Percentiles rank a stretch among this genome's conserved stretches.
These are phyloP conservation scores for Coniochaeta sp. DNA, from an alignment of 2,329 filamentous ascomycete species.

Conservation along the genomic window DNA sequence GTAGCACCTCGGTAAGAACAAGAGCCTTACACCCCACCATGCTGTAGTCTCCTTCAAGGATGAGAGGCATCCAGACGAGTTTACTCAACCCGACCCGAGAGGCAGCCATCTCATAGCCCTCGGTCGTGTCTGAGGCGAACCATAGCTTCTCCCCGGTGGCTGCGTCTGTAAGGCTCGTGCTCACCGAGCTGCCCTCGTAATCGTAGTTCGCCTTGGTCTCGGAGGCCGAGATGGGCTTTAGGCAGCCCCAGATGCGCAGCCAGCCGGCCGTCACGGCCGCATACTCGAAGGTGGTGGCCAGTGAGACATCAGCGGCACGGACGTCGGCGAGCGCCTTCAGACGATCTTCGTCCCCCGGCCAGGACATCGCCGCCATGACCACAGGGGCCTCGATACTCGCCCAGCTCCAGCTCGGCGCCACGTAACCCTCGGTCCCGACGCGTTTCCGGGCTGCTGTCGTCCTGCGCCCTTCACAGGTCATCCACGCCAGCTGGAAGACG, in stretches of 20 bases:
- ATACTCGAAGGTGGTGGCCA: background rate
- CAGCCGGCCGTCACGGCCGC: background rate
- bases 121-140: background rate
- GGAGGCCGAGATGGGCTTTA: background rate
- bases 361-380: background rate
- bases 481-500: background rate
- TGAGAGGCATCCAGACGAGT: background rate
- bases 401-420: slow-evolving; percentile 1
- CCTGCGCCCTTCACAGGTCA: background rate
- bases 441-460: background rate
- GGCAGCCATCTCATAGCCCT: background rate
- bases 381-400: background rate
- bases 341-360: background rate
- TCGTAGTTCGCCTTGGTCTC: background rate
- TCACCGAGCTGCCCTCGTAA: background rate
- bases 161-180: background rate
- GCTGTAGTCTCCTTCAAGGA: background rate
- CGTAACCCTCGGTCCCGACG: background rate
- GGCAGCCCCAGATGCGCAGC: background rate
- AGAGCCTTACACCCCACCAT: too few relatives aligned
- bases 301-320: background rate
- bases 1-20: background rate
- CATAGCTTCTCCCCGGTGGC: background rate
- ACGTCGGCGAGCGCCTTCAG: background rate
- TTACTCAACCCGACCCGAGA: background rate